A percentile compares a stretch with the other conserved stretches of the same genome.
These are phyloP conservation scores for Trametes polyzona DNA, from an alignment of 1,284 basidiomycete genomes.

Conservation along the genomic window DNA sequence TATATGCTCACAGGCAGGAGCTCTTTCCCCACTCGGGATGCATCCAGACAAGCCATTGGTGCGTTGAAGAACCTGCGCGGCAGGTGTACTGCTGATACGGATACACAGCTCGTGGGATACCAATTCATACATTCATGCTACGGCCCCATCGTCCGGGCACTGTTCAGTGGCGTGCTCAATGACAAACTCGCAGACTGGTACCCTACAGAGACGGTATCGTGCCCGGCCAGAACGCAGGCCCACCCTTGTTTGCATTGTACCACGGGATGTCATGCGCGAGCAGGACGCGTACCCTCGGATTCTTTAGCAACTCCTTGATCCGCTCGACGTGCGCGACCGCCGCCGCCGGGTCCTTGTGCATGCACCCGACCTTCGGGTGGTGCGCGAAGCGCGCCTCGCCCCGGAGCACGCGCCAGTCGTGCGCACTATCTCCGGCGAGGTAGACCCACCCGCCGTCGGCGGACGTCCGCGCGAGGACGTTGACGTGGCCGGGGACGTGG, in stretches of 20 bases:
- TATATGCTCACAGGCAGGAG: too few species aligned
- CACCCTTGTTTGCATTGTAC: constrained; percentile 50
- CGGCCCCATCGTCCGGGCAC: too few species aligned
- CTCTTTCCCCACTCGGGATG: too few species aligned
- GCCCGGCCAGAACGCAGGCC: constrained; percentile 47
- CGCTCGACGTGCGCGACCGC: constrained; percentile 47
- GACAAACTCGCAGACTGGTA: too few species aligned
- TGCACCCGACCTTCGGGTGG: constrained; percentile 38
- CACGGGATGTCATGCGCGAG: constrained; percentile 58
- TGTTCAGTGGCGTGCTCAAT: too few species aligned
- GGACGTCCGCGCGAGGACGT: constrained; percentile 58
- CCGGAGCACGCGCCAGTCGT: constrained; percentile 54
- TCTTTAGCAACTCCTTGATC: constrained; percentile 42
- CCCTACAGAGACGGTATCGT: constrained; percentile 15
- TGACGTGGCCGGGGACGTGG: constrained; percentile 57
- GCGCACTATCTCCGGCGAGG: constrained; percentile 58
- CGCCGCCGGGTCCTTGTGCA: constrained; percentile 46
- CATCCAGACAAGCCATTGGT: too few species aligned
- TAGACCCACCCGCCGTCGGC: constrained; percentile 59
- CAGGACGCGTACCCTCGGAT: constrained; percentile 48
- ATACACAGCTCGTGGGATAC: too few species aligned
- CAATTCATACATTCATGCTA: too few species aligned
- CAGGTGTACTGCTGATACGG: too few species aligned
- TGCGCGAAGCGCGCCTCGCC: constrained; percentile 47
- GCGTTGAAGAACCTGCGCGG: too few species aligned